A percentile compares a stretch with the other conserved stretches of the same genome.
phyloP scores from a whole-genome alignment of 345 rosid genomes.

The Eucalyptus polybractea region DNA sequence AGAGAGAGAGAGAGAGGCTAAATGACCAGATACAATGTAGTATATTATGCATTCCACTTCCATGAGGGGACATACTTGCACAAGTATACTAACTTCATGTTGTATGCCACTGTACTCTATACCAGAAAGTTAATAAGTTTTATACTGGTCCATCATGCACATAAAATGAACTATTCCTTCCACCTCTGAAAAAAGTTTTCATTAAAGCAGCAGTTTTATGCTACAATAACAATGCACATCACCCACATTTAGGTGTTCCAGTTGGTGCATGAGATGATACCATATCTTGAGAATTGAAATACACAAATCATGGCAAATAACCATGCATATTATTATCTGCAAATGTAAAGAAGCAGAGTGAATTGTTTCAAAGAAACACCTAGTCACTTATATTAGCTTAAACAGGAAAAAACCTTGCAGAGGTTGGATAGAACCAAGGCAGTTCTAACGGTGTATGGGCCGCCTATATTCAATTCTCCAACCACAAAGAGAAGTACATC shows the following conservation, averaged over 20 bases:
- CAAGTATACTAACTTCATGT: neutral
- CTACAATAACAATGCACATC: neutral
- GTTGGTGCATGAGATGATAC: neutral
- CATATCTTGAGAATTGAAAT: neutral
- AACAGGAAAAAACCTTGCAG: conserved; percentile 52
- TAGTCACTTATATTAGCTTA: neutral
- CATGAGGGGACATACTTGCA: neutral
- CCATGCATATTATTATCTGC: neutral
- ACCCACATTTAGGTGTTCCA: neutral
- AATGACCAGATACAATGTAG: neutral
- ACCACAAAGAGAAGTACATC: conserved; percentile 70
- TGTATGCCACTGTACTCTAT: neutral
- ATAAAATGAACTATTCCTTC: neutral
- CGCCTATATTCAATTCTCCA: conserved; percentile 77
- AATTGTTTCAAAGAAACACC: neutral
- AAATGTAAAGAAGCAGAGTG: neutral
- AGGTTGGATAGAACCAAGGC: conserved; percentile 54
- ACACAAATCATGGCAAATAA: neutral
- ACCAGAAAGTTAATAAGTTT: neutral
- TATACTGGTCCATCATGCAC: neutral
- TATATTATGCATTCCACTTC: neutral
- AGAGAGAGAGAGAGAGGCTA: neutral
- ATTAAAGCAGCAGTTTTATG: neutral
- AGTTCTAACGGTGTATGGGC: conserved; percentile 73
- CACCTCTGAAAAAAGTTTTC: neutral